These are phyloP conservation scores for Plasmodium coatneyi DNA, from an alignment of 169 alveolate genomes.

Conservation along the genomic window DNA sequence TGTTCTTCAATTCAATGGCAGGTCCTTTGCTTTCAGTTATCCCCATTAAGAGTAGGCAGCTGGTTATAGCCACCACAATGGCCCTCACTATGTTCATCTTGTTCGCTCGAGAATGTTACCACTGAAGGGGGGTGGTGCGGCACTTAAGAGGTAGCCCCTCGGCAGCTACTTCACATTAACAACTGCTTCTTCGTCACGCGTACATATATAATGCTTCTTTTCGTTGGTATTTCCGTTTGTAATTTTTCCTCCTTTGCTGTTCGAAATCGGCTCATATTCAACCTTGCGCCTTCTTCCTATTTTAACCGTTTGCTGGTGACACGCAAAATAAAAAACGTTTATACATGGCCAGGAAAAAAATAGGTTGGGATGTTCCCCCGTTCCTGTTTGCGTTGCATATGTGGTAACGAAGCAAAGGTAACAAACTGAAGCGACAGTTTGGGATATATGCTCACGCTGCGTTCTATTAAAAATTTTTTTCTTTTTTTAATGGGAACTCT, in stretches of 20 bases:
- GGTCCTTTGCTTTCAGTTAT: constrained; percentile 9
- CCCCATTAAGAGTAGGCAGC: constrained; percentile 7
- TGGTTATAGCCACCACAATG: neutral
- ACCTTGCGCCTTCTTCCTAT: neutral
- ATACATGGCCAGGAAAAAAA: neutral
- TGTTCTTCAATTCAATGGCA: constrained; percentile 58
- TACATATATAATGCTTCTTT: neutral
- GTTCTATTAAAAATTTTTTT: neutral
- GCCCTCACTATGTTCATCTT: neutral
- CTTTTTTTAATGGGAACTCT: neutral
- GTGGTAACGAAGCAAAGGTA: neutral
- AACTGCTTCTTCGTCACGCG: neutral
- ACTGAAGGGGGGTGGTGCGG: neutral
- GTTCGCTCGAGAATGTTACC: neutral
- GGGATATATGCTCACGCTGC: neutral
- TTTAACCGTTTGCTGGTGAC: neutral
- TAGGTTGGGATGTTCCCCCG: neutral
- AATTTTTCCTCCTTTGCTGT: neutral
- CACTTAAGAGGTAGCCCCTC: neutral
- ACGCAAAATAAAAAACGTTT: neutral
- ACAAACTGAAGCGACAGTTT: neutral
- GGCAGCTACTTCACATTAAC: neutral
- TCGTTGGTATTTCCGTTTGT: neutral
- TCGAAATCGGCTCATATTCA: neutral
- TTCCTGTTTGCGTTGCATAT: neutral